Evolutionary conservation across 2,329 filamentous ascomycete genomes (phyloP), one percentile per base, ranked within the genome.

Genomic region (Aureobasidium sp.): DNA sequence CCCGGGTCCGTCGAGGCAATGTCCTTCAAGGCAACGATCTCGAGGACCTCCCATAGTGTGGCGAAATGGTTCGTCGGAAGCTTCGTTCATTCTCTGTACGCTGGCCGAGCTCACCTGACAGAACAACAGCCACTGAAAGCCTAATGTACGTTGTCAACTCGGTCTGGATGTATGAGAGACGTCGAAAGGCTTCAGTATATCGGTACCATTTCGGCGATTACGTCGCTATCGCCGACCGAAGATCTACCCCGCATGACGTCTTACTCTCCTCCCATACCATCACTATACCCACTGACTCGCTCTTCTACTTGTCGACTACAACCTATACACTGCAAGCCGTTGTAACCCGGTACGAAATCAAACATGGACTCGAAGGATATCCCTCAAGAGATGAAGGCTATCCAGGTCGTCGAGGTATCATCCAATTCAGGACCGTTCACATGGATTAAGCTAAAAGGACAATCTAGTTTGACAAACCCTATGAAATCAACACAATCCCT

Each of bases 401-500:
- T 76, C 48, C 78, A 80, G 66, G 70, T 81, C 13, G 70, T 77
- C 16, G 75, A 78, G 68, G 75, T 76, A 68, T 59, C 11, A 44
- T 32, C 14, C 44, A 32, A 25, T 30, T 30, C 48, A 11, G 39
- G 11, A 16, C 34, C 9, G 25, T 42, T n/a, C n/a, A 10, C 30
- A 4, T 32, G 30, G 7, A 21, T 30, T n/a, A 4, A 48, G 25
- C 54, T 58, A 30, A 51, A n/a, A n/a, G 59, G 14, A 55, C 30
- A 21, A 29, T 48, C 39, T 59, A 79, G 70, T 82, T 75, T 76
- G 77, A 83, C 65, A 74, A 79, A 64, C 82, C 82, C 6, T 85
- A 86, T 71, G 67, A 77, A 55, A 73, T 85, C 62, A 76, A 77
- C 66, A 71, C 74, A n/a, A 70, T 85, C 36, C 74, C 77, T 13